Base-by-base conservation (phyloP, 306 rosid genomes). In the Mimosa bimucronata region DNA sequence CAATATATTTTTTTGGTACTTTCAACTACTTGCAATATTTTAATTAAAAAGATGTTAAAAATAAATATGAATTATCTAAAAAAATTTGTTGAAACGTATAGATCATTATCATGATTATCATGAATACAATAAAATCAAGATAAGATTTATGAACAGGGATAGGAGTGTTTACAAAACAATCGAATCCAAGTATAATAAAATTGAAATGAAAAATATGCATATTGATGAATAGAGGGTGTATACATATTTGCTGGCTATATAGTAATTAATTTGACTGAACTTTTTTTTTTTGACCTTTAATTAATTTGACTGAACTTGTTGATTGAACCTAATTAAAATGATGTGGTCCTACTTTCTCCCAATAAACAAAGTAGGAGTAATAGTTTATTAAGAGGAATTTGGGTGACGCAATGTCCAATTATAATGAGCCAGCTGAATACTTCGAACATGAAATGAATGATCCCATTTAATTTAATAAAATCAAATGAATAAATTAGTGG, bases 351-450 rank as follows among this genome's bases (percentile, higher is more conserved):
- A 3, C 38, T 6, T 34, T 6, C 38, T 6, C 57, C 4, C 11
- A 53, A 53, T 6, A 2, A 0, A n/a, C 11, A 3, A 46, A 14
- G 6, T 46, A 0, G 2, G 14, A 13, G 16, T 48, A 48, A 16
- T 53, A 53, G 21, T 7, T 7, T 19, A 53, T 53, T 7, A 55
- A n/a, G 1, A 21, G 21, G 21, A 68, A 41, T 69, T 69, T 28
- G 74, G 29, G 42, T 67, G 68, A 77, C 8, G 55, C 21, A 25
- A 8, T 25, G 26, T 2, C 68, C 41, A 77, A 25, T 67, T 12
- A 67, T 25, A 14, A 25, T 25, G 60, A 78, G 68, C 75, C 69
- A 68, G 29, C 68, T 78, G 45, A 18, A 8, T 52, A 5, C 34
- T 50, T 0, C 10, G 9, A 0, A 0, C 3, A 11, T 14, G 3